Evolutionary conservation across 139 green algal genomes (phyloP).

Genomic region (Closterium sp.): DNA sequence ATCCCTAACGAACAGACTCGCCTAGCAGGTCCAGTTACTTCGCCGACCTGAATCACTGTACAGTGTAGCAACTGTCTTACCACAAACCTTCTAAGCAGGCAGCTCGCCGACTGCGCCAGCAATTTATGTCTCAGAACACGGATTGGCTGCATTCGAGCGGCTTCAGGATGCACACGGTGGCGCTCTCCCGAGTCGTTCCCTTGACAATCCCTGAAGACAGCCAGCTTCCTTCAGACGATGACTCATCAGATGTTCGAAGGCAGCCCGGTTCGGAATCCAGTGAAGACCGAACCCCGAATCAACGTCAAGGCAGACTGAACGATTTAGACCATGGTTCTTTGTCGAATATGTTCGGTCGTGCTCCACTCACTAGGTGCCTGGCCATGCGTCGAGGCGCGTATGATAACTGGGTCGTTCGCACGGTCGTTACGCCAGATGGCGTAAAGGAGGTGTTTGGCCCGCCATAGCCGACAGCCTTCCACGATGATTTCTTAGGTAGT

Average conservation of each 20-base stretch:
- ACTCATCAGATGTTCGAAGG: not conserved
- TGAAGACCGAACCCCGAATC: not conserved
- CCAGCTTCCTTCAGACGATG: not conserved
- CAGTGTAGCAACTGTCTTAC: no score
- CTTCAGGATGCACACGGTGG: not conserved
- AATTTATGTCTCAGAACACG: not conserved
- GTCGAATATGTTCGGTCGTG: not conserved
- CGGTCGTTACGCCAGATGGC: not conserved
- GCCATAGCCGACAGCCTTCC: not conserved
- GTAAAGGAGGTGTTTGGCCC: not conserved
- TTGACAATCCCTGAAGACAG: not conserved
- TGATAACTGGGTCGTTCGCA: not conserved
- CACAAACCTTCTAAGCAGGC: not conserved
- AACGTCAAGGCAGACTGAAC: not conserved
- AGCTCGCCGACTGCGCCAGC: not conserved
- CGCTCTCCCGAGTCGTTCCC: not conserved
- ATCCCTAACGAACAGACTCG: not conserved
- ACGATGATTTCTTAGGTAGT: not conserved
- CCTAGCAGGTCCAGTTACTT: not conserved
- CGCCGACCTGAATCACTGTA: no score
- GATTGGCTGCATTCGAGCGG: not conserved
- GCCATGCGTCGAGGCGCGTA: not conserved
- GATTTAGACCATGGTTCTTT: not conserved
- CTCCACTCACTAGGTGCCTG: not conserved
- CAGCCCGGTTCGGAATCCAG: not conserved